These are phyloP conservation scores for Paraphaeosphaeria sporulosa DNA, from an alignment of 2,329 filamentous ascomycete genomes.

Conservation along the genomic window DNA sequence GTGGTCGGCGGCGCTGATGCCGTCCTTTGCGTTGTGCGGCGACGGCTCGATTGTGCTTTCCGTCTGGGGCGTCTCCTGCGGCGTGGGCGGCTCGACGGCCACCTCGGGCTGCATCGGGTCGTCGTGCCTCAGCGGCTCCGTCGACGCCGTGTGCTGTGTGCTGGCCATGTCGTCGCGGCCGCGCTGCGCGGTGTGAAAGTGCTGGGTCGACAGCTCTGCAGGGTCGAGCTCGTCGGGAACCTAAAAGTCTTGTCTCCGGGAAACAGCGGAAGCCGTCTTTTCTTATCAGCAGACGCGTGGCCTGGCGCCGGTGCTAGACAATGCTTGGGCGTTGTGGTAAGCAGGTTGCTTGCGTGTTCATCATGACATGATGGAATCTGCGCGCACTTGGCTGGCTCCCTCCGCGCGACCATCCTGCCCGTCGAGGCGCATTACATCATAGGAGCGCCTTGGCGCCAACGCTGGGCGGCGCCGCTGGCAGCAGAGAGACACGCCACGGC, in stretches of 20 bases:
- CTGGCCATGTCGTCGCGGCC: constrained; percentile 31
- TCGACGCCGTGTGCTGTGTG: constrained; percentile 33
- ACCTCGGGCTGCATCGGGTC: not conserved
- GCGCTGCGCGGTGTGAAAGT: not conserved
- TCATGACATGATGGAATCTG: constrained; percentile 8
- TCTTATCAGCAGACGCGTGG: constrained; percentile 22
- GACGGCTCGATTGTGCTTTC: not conserved
- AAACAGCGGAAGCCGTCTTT: constrained; percentile 29
- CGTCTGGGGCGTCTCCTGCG: constrained; percentile 12
- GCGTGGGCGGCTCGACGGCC: constrained; percentile 21
- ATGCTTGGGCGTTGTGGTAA: constrained; percentile 14
- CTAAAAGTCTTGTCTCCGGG: constrained; percentile 32
- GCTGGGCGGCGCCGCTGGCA: constrained; percentile 1
- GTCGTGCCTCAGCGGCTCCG: constrained; percentile 34
- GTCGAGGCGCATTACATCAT: constrained; percentile 22
- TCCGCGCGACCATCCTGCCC: constrained; percentile 12
- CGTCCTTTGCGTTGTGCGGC: not conserved
- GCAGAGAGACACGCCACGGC: not conserved
- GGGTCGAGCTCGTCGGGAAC: constrained; percentile 11
- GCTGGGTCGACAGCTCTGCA: not conserved
- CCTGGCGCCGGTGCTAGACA: constrained; percentile 1
- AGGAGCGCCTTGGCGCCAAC: constrained; percentile 15
- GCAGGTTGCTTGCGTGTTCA: constrained; percentile 19
- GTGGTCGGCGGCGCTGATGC: not conserved
- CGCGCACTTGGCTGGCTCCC: constrained; percentile 12